Evolutionary conservation across 176 grass and related monocot genomes (phyloP), one percentile per base, ranked within the genome.

Genomic region (Aegilops sharonensis): DNA sequence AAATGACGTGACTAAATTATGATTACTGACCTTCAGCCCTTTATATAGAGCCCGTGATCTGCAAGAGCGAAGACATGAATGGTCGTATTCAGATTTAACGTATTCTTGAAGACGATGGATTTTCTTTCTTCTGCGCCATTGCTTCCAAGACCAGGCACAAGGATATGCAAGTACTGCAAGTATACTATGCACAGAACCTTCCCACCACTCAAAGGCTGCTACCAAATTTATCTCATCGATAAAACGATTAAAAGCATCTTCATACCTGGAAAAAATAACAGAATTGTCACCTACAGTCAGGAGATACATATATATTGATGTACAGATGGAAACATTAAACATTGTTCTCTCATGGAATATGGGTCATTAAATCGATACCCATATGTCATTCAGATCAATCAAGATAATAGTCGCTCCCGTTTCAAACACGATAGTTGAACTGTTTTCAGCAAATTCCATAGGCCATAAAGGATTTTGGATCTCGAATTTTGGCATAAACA

Each of bases 101-200:
- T 91, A 98, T 60, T 98, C 94, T 90, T 98, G 94, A 89, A 98
- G 91, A 42, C 88, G 94, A 71, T 91, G 91, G 64, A 82, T 91
- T 86, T 98, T 98, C 63, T 98, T 98, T 90, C 92, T 98, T 92
- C 92, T 90, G 34, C 92, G 72, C 94, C 94, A 98, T 78, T 98
- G 97, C 83, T 98, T 98, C 97, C 97, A 98, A 78, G 94, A 98
- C 97, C 97, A 98, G 39, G 97, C 97, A 91, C 97, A 98, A 82
- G 97, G 97, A 88, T 95, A 98, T 17, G 97, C 97, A 88, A 98
- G 88, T 74, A 98, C 77, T 84, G 94, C 91, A 75, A 98, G 88
- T 85, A 98, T 98, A 85, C 93, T 96, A 76, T 98, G 97, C 56
- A 98, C 83, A 23, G 97, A 98, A 45, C 97, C 97, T 92, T 98